These are phyloP conservation scores for Fistulifera pelliculosa DNA, from an alignment of 108 stramenopile genomes.

Conservation along the genomic window DNA sequence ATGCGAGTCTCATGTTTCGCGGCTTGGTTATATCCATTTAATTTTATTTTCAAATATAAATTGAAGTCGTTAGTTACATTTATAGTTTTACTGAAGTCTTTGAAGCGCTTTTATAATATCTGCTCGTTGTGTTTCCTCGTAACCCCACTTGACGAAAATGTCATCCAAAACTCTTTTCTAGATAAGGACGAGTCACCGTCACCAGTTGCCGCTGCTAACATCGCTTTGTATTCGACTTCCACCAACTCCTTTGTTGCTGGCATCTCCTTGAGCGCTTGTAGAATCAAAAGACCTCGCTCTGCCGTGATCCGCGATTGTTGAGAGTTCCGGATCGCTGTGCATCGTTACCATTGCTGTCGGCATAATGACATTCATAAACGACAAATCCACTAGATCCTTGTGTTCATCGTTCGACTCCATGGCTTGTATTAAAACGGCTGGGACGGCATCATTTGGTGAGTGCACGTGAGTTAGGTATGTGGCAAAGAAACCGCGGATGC, in stretches of 20 bases:
- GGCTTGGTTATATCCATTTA: slow-evolving; percentile 48
- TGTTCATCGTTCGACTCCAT: slow-evolving; percentile 13
- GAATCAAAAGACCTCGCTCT: slow-evolving; percentile 31
- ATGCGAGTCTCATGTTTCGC: slow-evolving; percentile 84
- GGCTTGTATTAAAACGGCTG: slow-evolving; percentile 27
- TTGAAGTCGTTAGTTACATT: no score
- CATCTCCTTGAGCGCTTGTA: neutral
- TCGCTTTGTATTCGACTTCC: slow-evolving; percentile 29
- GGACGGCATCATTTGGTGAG: slow-evolving; percentile 13
- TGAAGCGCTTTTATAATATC: slow-evolving; percentile 41
- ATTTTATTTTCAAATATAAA: neutral
- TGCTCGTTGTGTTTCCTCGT: slow-evolving; percentile 31
- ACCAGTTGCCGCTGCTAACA: slow-evolving; percentile 25
- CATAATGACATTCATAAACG: slow-evolving; percentile 76
- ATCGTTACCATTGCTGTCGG: slow-evolving; percentile 66
- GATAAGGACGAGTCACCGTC: slow-evolving; percentile 12
- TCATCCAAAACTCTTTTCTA: slow-evolving; percentile 35
- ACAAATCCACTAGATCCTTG: slow-evolving; percentile 39
- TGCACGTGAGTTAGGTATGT: slow-evolving; percentile 38
- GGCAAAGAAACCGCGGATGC: slow-evolving; percentile 70
- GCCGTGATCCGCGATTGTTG: slow-evolving; percentile 44
- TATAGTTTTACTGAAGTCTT: no score
- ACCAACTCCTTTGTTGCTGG: neutral
- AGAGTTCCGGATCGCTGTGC: slow-evolving; percentile 39
- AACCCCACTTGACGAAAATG: slow-evolving; percentile 55